Percentiles rank a stretch among this genome's conserved stretches.
phyloP scores from a whole-genome alignment of 257 asterid species.

The Solanum lycopersicoides region DNA sequence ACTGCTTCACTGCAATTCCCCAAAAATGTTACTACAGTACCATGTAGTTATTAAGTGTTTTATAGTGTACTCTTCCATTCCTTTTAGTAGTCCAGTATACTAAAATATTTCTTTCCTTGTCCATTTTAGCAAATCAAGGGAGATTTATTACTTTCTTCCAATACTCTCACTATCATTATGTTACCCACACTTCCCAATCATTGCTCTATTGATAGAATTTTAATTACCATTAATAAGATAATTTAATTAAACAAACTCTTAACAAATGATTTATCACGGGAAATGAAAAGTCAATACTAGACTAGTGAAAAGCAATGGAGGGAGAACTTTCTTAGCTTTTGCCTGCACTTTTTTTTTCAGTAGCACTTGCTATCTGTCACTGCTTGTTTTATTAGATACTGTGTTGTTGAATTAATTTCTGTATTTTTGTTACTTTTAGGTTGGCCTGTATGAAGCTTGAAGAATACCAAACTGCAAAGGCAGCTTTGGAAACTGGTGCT shows the following conservation, averaged over 20 bases:
- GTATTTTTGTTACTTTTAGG: conserved; percentile 23
- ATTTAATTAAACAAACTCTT: neutral
- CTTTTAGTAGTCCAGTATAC: neutral
- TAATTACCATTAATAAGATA: neutral
- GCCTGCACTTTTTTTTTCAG: neutral
- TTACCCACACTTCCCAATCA: neutral
- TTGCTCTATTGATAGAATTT: neutral
- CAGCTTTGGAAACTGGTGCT: conserved; percentile 73
- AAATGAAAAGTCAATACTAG: neutral
- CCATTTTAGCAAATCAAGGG: neutral
- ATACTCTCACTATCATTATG: neutral
- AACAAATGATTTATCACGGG: neutral
- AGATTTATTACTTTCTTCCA: neutral
- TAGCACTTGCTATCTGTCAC: neutral
- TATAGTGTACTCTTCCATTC: neutral
- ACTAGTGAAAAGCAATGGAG: neutral
- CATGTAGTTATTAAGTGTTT: neutral
- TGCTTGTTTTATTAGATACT: neutral
- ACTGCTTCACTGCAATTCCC: neutral
- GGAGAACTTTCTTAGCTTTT: neutral
- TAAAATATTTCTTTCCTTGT: neutral
- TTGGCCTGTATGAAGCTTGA: conserved; percentile 86
- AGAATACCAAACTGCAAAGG: conserved; percentile 88
- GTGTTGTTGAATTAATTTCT: neutral
- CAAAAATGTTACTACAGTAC: neutral